Evolutionary conservation across 768 basidiomycete genomes (phyloP).

Genomic region (Boletus huronensis): DNA sequence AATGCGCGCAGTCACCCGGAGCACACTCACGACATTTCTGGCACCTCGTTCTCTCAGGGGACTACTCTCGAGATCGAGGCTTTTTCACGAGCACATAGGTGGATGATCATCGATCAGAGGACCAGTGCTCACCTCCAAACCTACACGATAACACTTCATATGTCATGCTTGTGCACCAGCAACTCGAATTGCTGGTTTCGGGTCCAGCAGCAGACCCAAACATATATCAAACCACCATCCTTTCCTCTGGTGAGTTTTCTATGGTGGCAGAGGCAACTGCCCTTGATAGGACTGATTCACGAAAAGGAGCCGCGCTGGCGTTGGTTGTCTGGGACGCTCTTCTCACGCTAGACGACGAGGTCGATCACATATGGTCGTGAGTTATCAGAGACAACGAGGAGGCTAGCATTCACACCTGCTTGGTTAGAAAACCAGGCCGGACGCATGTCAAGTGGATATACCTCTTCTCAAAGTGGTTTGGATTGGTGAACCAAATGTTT

Average conservation of each 20-base stretch:
- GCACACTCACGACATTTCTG: too few species aligned
- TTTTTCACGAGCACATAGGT: background rate
- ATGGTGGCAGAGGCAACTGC: background rate
- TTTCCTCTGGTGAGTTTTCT: constrained; percentile 16
- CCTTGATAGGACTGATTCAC: background rate
- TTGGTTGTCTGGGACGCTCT: constrained; percentile 16
- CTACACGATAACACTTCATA: background rate
- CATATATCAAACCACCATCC: background rate
- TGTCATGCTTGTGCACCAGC: background rate
- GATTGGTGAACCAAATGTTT: constrained; percentile 17
- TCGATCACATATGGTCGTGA: constrained; percentile 22
- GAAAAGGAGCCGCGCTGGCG: constrained; percentile 7
- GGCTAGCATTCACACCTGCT: background rate
- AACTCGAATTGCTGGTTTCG: constrained; percentile 1
- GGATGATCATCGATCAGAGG: background rate
- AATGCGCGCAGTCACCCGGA: background rate
- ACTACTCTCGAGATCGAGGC: background rate
- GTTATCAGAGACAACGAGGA: background rate
- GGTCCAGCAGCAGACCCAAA: background rate
- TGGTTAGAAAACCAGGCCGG: constrained; percentile 7
- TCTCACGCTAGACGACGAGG: constrained; percentile 16
- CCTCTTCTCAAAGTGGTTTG: constrained; percentile 24
- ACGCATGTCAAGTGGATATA: constrained; percentile 19
- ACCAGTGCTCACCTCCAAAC: background rate
- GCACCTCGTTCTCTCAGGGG: background rate